phyloP scores from a whole-genome alignment of 2,329 filamentous ascomycete species.

The Alternaria alternata region DNA sequence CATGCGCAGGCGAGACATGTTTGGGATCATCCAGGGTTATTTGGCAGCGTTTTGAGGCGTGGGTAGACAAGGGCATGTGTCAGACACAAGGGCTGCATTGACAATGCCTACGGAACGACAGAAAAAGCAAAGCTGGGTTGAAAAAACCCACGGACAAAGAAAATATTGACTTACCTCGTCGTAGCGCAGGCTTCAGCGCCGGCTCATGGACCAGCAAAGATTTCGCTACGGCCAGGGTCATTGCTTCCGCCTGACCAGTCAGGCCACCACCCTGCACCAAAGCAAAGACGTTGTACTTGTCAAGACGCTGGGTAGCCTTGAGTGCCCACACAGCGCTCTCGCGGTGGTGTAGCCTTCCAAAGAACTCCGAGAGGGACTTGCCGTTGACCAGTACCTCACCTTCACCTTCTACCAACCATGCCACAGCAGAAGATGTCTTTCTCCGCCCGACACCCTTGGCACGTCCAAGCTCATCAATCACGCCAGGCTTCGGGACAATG shows the following conservation, averaged over 20 bases:
- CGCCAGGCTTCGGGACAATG: constrained; percentile 68
- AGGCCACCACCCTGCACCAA: constrained; percentile 84
- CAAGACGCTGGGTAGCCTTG: constrained; percentile 79
- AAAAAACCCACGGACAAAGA: neutral
- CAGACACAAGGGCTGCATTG: constrained; percentile 5
- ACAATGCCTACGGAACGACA: constrained; percentile 1
- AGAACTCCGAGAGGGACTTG: constrained; percentile 80
- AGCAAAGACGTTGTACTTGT: constrained; percentile 98
- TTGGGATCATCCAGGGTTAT: constrained; percentile 13
- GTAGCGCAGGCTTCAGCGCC: constrained; percentile 82
- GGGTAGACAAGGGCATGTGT: constrained; percentile 7
- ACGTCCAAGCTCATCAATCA: constrained; percentile 79
- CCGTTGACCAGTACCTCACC: constrained; percentile 92
- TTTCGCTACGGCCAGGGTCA: constrained; percentile 88
- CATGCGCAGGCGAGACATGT: constrained; percentile 17
- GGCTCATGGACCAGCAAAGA: constrained; percentile 92
- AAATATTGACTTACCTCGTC: constrained; percentile 75
- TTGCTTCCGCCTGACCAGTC: constrained; percentile 93
- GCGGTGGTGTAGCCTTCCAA: constrained; percentile 88
- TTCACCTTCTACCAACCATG: constrained; percentile 89
- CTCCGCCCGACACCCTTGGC: constrained; percentile 82
- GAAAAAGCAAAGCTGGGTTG: constrained; percentile 1
- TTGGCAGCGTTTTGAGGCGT: constrained; percentile 14
- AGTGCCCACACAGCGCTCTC: constrained; percentile 94
- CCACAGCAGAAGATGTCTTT: constrained; percentile 86